Evolutionary conservation across 1,284 basidiomycete genomes (phyloP), one percentile per base, ranked within the genome.

Genomic region (Puccinia coronata): DNA sequence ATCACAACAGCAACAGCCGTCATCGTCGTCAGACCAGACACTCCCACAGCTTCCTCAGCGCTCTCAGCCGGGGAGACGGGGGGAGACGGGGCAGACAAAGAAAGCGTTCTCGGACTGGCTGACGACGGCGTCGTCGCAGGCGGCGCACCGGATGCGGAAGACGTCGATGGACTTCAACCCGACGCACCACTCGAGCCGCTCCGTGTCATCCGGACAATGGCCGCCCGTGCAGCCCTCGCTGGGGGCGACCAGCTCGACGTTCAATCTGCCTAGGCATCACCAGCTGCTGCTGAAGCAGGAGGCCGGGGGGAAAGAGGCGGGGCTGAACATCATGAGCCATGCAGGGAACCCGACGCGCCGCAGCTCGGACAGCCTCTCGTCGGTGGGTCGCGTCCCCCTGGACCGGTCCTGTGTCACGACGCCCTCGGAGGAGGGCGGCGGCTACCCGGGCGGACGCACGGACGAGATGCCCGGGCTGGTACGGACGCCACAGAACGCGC

Each of bases 91-190:
- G 0, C 25, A 55, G 34, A 3, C 70, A 3, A 72, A 55, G n/a
- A 39, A 53, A 20, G 70, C 70, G 0, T 72, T 72, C 70, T 55
- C 70, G 12, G 70, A 72, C 16, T 72, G 70, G 70, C 70, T 72
- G 6, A 12, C 51, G 4, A 72, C 49, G 31, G 34, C 70, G 31
- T 55, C 70, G 4, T 55, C 70, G 28, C 67, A 70, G 18, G 47
- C 70, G 20, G 47, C 70, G 1, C 34, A 31, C 5, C 49, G 70
- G 2, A 18, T 72, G 9, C n/a, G 31, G 2, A 43, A 72, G 18
- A 23, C 49, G 11, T 72, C 70, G 0, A 23, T 28, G 23, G 47
- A 39, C 51, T 39, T 51, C 14, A n/a, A 1, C 12, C 36, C 61
- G 12, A 36, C 59, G 9, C 59, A 61, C 18, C 28, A 61, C 18